These are phyloP conservation scores for Trametes sp. DNA, from an alignment of 1,284 basidiomycete genomes.

Conservation along the genomic window DNA sequence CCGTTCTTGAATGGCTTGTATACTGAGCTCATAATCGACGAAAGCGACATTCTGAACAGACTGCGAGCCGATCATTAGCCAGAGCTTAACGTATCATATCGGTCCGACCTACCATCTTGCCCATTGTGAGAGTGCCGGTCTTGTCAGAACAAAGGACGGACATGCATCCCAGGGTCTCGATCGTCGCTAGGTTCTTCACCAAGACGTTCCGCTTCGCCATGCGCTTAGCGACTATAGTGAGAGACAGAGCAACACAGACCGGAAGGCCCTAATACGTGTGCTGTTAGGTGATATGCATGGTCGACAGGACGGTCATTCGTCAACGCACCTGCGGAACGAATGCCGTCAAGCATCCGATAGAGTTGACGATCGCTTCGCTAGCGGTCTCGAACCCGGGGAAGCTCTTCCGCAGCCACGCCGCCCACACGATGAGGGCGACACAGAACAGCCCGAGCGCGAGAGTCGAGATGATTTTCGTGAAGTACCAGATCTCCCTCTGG, in stretches of 20 bases:
- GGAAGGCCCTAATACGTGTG: conserved; percentile 52
- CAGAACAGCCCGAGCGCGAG: conserved; percentile 51
- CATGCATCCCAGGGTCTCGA: conserved; percentile 67
- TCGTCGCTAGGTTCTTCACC: conserved; percentile 65
- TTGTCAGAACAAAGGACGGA: conserved; percentile 49
- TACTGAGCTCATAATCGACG: conserved; percentile 45
- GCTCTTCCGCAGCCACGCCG: conserved; percentile 51
- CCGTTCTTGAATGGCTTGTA: conserved; percentile 39
- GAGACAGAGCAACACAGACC: conserved; percentile 56
- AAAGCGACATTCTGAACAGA: conserved; percentile 53
- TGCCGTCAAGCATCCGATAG: conserved; percentile 57
- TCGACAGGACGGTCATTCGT: not conserved
- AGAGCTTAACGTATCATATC: not conserved
- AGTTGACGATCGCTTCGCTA: conserved; percentile 52
- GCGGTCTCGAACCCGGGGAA: conserved; percentile 49
- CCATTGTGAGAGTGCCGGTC: conserved; percentile 37
- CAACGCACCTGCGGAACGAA: conserved; percentile 55
- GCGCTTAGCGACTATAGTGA: conserved; percentile 59
- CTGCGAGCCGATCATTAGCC: conserved; percentile 30
- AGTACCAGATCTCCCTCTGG: conserved; percentile 57
- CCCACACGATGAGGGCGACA: conserved; percentile 52
- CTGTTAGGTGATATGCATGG: conserved; percentile 23
- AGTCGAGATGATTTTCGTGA: conserved; percentile 54
- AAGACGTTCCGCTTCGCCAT: conserved; percentile 61
- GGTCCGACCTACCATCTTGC: conserved; percentile 34